Conservation (phyloP, 1,284 basidiomycete species). For the Ustilago shanxiensis region DNA sequence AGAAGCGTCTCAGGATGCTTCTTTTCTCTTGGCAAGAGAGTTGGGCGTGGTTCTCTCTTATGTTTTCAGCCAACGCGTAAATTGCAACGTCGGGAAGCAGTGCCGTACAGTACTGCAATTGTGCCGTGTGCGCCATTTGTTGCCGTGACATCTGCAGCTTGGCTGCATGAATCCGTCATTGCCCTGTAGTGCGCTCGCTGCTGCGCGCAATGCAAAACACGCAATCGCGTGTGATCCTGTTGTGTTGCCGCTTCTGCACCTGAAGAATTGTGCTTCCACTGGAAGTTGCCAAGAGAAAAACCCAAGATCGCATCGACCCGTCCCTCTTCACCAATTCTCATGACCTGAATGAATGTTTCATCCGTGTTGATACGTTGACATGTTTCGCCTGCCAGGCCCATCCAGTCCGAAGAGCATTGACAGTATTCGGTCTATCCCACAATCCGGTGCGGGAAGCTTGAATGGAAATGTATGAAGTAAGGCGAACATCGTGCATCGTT, state of each 20-base stretch:
- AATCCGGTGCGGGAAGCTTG: no score
- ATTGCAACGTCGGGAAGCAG: not conserved
- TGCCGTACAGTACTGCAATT: no score
- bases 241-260: no score
- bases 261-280: not conserved
- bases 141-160: not conserved
- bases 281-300: not conserved
- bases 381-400: no score
- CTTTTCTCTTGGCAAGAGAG: not conserved
- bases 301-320: not conserved
- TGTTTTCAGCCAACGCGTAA: not conserved
- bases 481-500: no score
- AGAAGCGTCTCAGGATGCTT: not conserved
- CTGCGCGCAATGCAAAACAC: not conserved
- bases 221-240: not conserved
- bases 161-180: constrained; percentile 1
- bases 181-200: not conserved
- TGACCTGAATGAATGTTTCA: not conserved
- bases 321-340: not conserved
- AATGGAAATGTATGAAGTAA: no score
- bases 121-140: not conserved
- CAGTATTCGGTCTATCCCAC: no score
- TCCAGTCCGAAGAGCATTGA: no score
- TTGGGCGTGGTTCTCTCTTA: not conserved
- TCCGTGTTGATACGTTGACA: no score